Evolutionary conservation across 495 filamentous ascomycete genomes (phyloP).

Genomic region (Lentithecium fluviatile): DNA sequence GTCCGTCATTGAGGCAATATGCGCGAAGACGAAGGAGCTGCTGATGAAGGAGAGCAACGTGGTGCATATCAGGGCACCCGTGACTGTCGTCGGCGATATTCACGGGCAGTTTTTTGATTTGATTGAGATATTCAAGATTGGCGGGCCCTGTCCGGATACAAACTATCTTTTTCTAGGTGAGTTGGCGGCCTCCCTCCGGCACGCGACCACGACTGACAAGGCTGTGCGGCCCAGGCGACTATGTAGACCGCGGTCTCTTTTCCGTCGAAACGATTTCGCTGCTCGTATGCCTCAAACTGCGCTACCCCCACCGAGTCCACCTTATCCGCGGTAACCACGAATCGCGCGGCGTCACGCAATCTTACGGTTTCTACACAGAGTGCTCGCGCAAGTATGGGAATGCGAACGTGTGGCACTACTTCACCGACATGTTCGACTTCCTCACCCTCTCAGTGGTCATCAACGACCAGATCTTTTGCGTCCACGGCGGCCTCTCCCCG

Average conservation of each 20-base stretch:
- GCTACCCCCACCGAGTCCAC: constrained; percentile 89
- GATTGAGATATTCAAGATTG: constrained; percentile 98
- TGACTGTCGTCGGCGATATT: constrained; percentile 98
- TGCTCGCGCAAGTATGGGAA: constrained; percentile 97
- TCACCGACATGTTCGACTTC: constrained; percentile 99
- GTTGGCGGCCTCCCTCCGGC: constrained; percentile 33
- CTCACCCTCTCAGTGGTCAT: constrained; percentile 95
- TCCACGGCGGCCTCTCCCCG: constrained; percentile 91
- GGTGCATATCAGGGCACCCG: constrained; percentile 90
- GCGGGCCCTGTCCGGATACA: constrained; percentile 92
- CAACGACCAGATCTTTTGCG: constrained; percentile 97
- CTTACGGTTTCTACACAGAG: constrained; percentile 98
- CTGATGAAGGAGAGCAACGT: constrained; percentile 99
- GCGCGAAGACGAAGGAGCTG: constrained; percentile 96
- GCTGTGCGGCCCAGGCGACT: constrained; percentile 64
- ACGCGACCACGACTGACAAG: constrained; percentile 16
- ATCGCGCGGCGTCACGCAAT: constrained; percentile 94
- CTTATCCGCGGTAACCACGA: constrained; percentile 97
- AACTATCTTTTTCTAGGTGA: constrained; percentile 96
- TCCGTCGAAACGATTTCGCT: constrained; percentile 96
- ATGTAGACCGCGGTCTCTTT: constrained; percentile 95
- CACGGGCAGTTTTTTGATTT: constrained; percentile 98
- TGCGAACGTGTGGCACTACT: constrained; percentile 98
- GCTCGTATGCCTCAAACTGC: constrained; percentile 88
- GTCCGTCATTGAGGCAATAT: constrained; percentile 98